Evolutionary conservation across 371 early-diverging fungal species (phyloP).

Genomic region (Mucor indicus): DNA sequence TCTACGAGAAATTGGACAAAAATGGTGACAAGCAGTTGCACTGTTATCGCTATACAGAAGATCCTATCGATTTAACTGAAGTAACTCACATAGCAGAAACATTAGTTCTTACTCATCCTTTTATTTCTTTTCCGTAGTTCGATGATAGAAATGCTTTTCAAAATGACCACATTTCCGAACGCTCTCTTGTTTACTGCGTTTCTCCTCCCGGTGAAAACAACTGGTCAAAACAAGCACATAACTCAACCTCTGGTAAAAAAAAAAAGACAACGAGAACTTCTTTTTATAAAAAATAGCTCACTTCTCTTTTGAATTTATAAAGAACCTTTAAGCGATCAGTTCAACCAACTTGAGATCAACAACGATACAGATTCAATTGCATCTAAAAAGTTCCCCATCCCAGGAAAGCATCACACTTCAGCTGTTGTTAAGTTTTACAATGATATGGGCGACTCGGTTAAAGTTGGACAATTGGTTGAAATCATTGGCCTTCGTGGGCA

Average conservation of each 20-base stretch:
- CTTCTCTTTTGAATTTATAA: background rate
- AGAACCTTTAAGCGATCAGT: constrained; percentile 5
- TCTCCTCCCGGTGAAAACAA: constrained; percentile 61
- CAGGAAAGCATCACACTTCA: constrained; percentile 39
- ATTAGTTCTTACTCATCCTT: background rate
- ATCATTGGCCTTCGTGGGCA: constrained; percentile 53
- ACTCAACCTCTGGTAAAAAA: constrained; percentile 6
- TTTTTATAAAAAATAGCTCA: too few species aligned
- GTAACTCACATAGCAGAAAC: constrained; percentile 8
- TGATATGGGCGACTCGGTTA: constrained; percentile 33
- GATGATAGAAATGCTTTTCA: constrained; percentile 9
- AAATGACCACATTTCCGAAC: constrained; percentile 37
- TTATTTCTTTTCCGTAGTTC: background rate
- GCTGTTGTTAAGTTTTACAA: constrained; percentile 55
- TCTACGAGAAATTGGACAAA: constrained; percentile 31
- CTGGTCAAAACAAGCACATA: constrained; percentile 39
- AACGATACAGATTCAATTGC: constrained; percentile 4
- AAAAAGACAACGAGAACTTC: too few species aligned
- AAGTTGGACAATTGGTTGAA: constrained; percentile 58
- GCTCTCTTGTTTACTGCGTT: constrained; percentile 51
- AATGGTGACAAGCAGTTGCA: constrained; percentile 18
- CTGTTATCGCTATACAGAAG: constrained; percentile 41
- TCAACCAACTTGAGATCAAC: constrained; percentile 20
- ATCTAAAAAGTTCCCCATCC: constrained; percentile 52
- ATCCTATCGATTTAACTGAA: constrained; percentile 25